Evolutionary conservation across 768 basidiomycete genomes (phyloP), one percentile per base, ranked within the genome.

Genomic region (Termitomyces sp.): DNA sequence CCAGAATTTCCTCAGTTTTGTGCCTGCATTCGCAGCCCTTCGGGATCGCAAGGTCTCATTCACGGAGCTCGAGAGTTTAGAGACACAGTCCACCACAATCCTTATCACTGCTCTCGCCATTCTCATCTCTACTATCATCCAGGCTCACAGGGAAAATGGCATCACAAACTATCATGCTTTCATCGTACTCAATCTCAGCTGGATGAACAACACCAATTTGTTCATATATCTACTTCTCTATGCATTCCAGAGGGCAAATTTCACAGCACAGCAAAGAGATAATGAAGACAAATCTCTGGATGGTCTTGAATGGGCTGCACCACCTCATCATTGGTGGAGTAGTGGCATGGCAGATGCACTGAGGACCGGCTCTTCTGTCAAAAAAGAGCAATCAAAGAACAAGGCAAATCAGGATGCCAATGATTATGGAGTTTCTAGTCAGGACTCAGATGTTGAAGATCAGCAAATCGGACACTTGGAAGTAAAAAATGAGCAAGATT

Each of bases 1-100:
- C 2, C 67, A 68, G 49, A 64, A 61, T 43, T 19, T 66, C 8
- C 55, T 68, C n/a, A 57, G 60, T 37, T 63, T 68, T 37, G 50
- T 63, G 3, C 63, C 64, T 1, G 61, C 63, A 7, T 53, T 56
- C 5, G 15, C 46, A 4, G 60, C 56, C 12, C 57, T 66, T 12
- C 41, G 32, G 19, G 65, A 67, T 43, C 53, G 62, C n/a, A 24
- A 60, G 21, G 58, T 67, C 34, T 43, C 56, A 11, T n/a, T 45
- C 1, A 51, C 58, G 22, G 67, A 68, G 40, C 48, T 68, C 34
- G 52, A 61, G 9, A 19, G 54, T 37, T 10, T 57, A 2, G 35
- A 45, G 5, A n/a, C 12, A 1, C 55, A 57, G n/a, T 51, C 50
- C 7, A 51, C 21, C 6, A 19, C 9, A 19, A 35, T 47, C n/a